phyloP scores from a whole-genome alignment of 371 early-diverging fungal genomes.

The Apophysomyces variabilis region DNA sequence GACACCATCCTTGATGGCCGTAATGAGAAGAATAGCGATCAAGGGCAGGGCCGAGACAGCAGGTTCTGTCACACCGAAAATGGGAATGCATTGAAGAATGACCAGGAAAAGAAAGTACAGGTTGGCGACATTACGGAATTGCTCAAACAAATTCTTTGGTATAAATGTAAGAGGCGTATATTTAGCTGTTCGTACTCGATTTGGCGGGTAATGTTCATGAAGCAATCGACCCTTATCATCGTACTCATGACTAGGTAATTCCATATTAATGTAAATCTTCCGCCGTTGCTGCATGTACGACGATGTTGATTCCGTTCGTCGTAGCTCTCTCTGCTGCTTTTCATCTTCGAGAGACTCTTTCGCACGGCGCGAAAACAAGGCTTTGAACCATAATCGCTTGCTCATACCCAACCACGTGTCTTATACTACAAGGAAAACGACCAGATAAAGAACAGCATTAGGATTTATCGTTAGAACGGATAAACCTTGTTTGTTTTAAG shows the following conservation, averaged over 20 bases:
- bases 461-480: too few relatives aligned
- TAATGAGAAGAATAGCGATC: constrained; percentile 74
- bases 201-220: constrained; percentile 46
- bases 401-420: constrained; percentile 9
- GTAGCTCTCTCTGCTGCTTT: constrained; percentile 21
- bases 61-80: constrained; percentile 79
- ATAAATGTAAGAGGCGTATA: constrained; percentile 87
- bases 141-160: constrained; percentile 87
- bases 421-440: constrained; percentile 1
- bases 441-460: background rate
- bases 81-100: constrained; percentile 71
- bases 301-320: constrained; percentile 42
- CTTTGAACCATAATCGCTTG: constrained; percentile 19
- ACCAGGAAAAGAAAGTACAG: constrained; percentile 93
- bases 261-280: constrained; percentile 52
- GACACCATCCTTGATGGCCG: constrained; percentile 88
- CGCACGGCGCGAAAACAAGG: constrained; percentile 19
- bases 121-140: constrained; percentile 88
- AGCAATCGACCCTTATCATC: constrained; percentile 34
- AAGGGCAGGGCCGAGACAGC: constrained; percentile 88
- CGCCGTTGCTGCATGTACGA: constrained; percentile 48
- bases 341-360: constrained; percentile 23
- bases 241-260: constrained; percentile 33
- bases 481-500: background rate
- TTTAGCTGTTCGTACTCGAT: constrained; percentile 81